Percentiles rank a stretch among this genome's conserved stretches.
Conservation (phyloP, 352 stramenopile species). For the Pilasporangium apinafurcum region DNA sequence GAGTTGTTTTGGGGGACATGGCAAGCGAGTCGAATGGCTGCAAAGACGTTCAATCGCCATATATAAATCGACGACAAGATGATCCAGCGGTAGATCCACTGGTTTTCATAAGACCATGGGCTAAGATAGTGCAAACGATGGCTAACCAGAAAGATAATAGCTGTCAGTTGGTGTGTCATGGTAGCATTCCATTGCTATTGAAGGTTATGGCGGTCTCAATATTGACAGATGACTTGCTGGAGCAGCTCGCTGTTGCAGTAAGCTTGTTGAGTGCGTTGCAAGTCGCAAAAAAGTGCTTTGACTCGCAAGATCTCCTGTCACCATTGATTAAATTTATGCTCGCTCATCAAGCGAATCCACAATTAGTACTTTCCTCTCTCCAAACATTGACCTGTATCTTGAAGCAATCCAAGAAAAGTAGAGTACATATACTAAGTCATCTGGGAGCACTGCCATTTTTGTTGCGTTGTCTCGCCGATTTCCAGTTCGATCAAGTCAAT, state of each 20-base stretch:
- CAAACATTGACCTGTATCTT: slow-evolving; percentile 48
- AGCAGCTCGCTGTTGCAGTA: slow-evolving; percentile 16
- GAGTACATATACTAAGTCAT: slow-evolving; percentile 25
- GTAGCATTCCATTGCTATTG: slow-evolving; percentile 10
- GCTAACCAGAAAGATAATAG: slow-evolving; percentile 12
- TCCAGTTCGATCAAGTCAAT: slow-evolving; percentile 8
- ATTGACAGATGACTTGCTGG: slow-evolving; percentile 12
- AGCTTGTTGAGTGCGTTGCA: slow-evolving; percentile 16
- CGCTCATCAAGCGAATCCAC: slow-evolving; percentile 15
- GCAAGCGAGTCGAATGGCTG: neutral
- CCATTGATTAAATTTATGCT: slow-evolving; percentile 54
- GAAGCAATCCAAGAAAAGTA: slow-evolving; percentile 34
- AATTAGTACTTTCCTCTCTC: slow-evolving; percentile 31
- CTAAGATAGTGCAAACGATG: slow-evolving; percentile 3
- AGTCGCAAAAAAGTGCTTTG: slow-evolving; percentile 17
- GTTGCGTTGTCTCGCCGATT: slow-evolving; percentile 33
- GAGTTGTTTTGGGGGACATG: neutral
- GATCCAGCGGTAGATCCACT: neutral
- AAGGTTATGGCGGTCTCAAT: slow-evolving; percentile 11
- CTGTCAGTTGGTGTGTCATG: slow-evolving; percentile 8
- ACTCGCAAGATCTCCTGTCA: slow-evolving; percentile 33
- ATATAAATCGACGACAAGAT: too few relatives aligned
- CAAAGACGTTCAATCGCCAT: too few relatives aligned
- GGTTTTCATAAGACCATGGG: slow-evolving; percentile 8
- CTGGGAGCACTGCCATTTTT: slow-evolving; percentile 27